These are phyloP conservation scores for Citrus glauca DNA, from an alignment of 345 rosid genomes.

Conservation along the genomic window DNA sequence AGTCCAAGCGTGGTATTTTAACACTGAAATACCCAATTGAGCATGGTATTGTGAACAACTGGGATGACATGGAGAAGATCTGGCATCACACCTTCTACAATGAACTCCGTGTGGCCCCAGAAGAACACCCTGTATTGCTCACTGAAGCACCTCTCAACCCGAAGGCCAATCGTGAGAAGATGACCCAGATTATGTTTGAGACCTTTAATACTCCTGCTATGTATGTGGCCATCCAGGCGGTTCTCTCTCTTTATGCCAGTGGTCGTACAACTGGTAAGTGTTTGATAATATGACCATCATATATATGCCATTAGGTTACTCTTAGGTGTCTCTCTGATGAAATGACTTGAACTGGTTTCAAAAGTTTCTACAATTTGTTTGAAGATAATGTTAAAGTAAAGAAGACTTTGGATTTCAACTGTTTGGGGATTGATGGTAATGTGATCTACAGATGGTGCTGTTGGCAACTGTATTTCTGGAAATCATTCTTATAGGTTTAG, in stretches of 20 bases:
- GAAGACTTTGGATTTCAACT: not conserved
- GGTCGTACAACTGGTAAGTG: slow-evolving; percentile 67
- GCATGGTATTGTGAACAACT: slow-evolving; percentile 62
- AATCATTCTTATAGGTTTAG: not conserved
- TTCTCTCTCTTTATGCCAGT: slow-evolving; percentile 68
- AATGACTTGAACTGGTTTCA: not conserved
- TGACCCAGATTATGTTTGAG: slow-evolving; percentile 70
- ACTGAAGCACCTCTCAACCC: slow-evolving; percentile 73
- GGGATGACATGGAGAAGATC: slow-evolving; percentile 73
- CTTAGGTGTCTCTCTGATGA: not conserved
- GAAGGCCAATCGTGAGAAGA: slow-evolving; percentile 61
- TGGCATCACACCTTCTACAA: slow-evolving; percentile 70
- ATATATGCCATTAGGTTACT: not conserved
- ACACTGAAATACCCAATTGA: slow-evolving; percentile 65
- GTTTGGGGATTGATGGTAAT: not conserved
- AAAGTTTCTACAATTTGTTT: not conserved
- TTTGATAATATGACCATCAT: slow-evolving; percentile 3
- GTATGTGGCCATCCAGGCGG: slow-evolving; percentile 70
- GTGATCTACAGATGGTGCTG: not conserved
- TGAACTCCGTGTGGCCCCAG: slow-evolving; percentile 62
- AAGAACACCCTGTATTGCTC: slow-evolving; percentile 64
- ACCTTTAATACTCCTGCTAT: slow-evolving; percentile 60
- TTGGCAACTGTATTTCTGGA: not conserved
- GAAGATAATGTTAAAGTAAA: not conserved
- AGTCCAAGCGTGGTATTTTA: slow-evolving; percentile 67